A percentile compares a stretch with the other conserved stretches of the same genome.
These are phyloP conservation scores for Kodamaea lidongshanica DNA, from an alignment of 805 yeast species.

Conservation along the genomic window DNA sequence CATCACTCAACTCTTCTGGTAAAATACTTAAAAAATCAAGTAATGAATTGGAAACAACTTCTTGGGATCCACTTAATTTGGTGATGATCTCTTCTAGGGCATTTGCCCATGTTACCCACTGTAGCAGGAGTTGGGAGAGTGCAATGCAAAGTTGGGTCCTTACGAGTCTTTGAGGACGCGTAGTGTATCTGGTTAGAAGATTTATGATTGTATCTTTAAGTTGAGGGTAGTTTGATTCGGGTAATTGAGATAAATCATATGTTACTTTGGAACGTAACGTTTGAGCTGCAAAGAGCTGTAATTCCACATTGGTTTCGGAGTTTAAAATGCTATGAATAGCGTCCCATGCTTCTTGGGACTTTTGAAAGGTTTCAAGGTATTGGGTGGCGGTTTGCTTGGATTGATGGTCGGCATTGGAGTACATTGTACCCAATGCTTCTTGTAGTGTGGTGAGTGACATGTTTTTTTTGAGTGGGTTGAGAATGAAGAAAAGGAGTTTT, in stretches of 20 bases:
- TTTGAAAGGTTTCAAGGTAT: slow-evolving; percentile 76
- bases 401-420: slow-evolving; percentile 36
- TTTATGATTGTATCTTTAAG: slow-evolving; percentile 64
- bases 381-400: slow-evolving; percentile 46
- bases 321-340: slow-evolving; percentile 51
- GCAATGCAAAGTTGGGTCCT: slow-evolving; percentile 79
- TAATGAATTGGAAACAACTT: slow-evolving; percentile 37
- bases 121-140: slow-evolving; percentile 75
- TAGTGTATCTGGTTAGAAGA: slow-evolving; percentile 43
- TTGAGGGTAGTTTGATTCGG: slow-evolving; percentile 47
- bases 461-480: slow-evolving; percentile 3
- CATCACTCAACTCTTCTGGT: slow-evolving; percentile 85
- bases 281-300: slow-evolving; percentile 83
- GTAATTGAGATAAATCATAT: slow-evolving; percentile 78
- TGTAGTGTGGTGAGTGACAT: slow-evolving; percentile 19
- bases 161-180: slow-evolving; percentile 43
- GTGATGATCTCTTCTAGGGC: slow-evolving; percentile 64
- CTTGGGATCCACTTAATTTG: slow-evolving; percentile 33
- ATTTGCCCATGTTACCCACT: slow-evolving; percentile 63
- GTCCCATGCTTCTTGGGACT: slow-evolving; percentile 78
- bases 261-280: slow-evolving; percentile 80
- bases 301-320: slow-evolving; percentile 39
- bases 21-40: slow-evolving; percentile 78
- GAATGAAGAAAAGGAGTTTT: no score
- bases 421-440: slow-evolving; percentile 45